Evolutionary conservation across 2,329 filamentous ascomycete species (phyloP), one percentile per base, ranked within the genome.

Genomic region (Chaetomiaceae sp.): DNA sequence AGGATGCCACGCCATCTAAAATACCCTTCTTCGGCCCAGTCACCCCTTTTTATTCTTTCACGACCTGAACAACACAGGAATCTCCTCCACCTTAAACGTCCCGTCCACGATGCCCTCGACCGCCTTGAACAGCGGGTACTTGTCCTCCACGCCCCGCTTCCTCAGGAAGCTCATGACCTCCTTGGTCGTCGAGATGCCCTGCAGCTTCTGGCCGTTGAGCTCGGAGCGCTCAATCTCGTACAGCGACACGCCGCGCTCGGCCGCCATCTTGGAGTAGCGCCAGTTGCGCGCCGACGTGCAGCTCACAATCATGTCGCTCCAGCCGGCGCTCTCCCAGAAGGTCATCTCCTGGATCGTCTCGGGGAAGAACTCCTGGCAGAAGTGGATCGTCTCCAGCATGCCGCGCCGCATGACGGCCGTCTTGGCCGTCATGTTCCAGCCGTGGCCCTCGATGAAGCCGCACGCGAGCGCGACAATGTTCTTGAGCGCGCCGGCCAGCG

Each of bases 391-490:
- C 74, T 99, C 94, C 63, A 96, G 80, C 42, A 99, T 82, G 7
- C 94, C 94, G 19, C 97, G 87, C 38, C 94, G 88, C 90, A 99
- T 97, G 56, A 99, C 86, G 42, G 94, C 94, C n/a, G 94, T 91
- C 76, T 99, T 97, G 61, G 92, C 92, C 64, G 97, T 99, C 76
- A 97, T 91, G 66, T 94, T 94, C 92, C 94, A 99, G 61, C 92
- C 92, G 57, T 92, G 83, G 33, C 94, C 94, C 61, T 96, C 90
- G 40, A 97, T 91, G 71, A 95, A 99, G 54, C 94, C 94, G 29
- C 94, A 91, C 5, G 91, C 92, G 17, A 99, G 76, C 5, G 94
- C 94, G 51, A 99, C 89, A 60, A 99, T 87, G 76, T 99, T 99
- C 79, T 99, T 99, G 63, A 99, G 77, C 0, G 94, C 94, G 56